Evolutionary conservation across 192 early-diverging fungal genomes (phyloP), one percentile per base, ranked within the genome.

Genomic region (Chytriomyces sp.): DNA sequence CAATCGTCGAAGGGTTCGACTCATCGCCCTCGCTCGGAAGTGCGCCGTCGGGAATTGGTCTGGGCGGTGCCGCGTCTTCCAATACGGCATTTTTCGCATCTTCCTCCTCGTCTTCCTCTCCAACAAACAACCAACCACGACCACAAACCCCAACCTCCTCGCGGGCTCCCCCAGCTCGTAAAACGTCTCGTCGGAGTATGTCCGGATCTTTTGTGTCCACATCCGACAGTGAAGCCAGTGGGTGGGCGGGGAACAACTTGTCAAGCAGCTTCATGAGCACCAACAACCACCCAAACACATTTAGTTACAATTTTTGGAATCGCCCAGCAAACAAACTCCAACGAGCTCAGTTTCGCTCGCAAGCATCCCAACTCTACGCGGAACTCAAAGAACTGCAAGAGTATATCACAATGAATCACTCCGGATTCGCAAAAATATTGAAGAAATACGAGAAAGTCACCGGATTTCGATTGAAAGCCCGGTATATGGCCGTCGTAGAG

Each of bases 371-470:
- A 66, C 82, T 96, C 57, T 98, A 93, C 81, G 93, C 96, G 48
- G 76, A 91, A 63, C 84, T 97, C 0, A 91, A 90, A 35, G 95
- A 97, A 72, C 85, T 98, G 11, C 92, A 94, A 46, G 92, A 94
- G 2, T 98, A 92, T 78, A 92, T 92, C 20, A 90, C 93, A 50
- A 88, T 97, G 62, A 97, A 98, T 88, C 83, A 90, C 73, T 97
- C 94, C 0, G 97, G 94, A 18, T 98, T 97, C 82, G 84, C 87
- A 84, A 98, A 98, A 80, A 95, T 97, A 77, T 82, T 96, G 20
- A 98, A 98, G 86, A 98, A 98, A 86, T 98, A 92, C 77, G 97
- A 98, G 83, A 98, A 98, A 81, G 94, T 98, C 43, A 95, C 93
- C 6, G 86, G 89, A 50, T 88, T 85, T 49, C 86, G 90, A 23